phyloP scores from a whole-genome alignment of 257 asterid species.

The Penstemon newberryi region DNA sequence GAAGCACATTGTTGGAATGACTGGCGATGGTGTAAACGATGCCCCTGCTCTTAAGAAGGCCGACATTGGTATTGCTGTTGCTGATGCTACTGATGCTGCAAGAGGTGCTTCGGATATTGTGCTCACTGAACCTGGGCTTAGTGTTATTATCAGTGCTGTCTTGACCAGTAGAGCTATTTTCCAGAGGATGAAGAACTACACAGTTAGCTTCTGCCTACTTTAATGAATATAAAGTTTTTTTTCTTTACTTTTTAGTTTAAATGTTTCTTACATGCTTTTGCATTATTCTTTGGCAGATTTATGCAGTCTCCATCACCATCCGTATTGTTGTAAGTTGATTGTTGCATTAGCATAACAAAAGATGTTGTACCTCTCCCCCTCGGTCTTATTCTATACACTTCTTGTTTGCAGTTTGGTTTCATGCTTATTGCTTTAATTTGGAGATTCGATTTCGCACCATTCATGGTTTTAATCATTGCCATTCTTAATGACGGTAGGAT shows the following conservation, averaged over 20 bases:
- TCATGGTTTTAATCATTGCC: conserved; percentile 95
- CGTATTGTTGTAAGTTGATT: conserved; percentile 90
- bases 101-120: conserved; percentile 92
- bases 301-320: conserved; percentile 98
- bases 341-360: background rate
- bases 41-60: conserved; percentile 98
- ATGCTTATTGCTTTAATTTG: conserved; percentile 91
- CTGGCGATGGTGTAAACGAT: conserved; percentile 96
- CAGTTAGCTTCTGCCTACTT: conserved; percentile 45
- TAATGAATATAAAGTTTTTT: background rate
- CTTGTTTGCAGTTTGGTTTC: conserved; percentile 70
- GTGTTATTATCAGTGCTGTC: conserved; percentile 91
- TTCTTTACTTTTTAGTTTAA: conserved; percentile 11
- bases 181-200: conserved; percentile 95
- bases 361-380: background rate
- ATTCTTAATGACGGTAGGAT: conserved; percentile 80
- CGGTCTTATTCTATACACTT: conserved; percentile 8
- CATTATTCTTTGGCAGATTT: conserved; percentile 59
- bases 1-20: conserved; percentile 94
- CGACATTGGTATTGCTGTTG: conserved; percentile 93
- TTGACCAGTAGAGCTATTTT: conserved; percentile 91
- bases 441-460: conserved; percentile 91
- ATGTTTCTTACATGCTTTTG: conserved; percentile 21
- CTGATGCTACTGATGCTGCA: conserved; percentile 96
- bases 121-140: conserved; percentile 90